Base-by-base conservation (phyloP, 306 rosid genomes). In the Castanea crenata region DNA sequence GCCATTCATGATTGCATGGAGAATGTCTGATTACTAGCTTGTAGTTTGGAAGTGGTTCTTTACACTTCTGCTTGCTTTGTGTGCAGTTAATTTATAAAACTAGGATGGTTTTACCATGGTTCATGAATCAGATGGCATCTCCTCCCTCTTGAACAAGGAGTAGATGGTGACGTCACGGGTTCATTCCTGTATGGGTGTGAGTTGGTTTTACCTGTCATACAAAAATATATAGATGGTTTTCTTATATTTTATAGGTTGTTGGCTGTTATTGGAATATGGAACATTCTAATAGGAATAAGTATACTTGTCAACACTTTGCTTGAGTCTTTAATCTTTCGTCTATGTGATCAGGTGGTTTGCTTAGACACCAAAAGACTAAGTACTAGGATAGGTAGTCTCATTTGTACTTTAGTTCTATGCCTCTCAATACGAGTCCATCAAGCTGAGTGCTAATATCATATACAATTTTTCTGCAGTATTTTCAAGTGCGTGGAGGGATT, bases 391-490 rank as follows among this genome's bases (percentile, higher is more conserved):
- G 52, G 31, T 10, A 70, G 69, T 62, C 86, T 58, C 59, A 29
- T 51, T 27, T 46, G 78, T 83, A 55, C 59, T 80, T 71, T 74
- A 56, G 84, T 71, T 79, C 84, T 83, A 71, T 74, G 74, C 70
- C 74, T 77, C 71, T 27, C 76, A 55, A 21, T 65, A 52, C 59
- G 90, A 71, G 85, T 86, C 78, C 79, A 74, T 74, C 79, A 59
- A 69, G 80, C 46, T 80, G 76, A 67, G 85, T 81, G 87, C 90
- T 87, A 84, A 87, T 87, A 68, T 80, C 81, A 76, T 74, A 76
- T 65, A 87, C 79, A 87, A 84, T 73, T 84, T 84, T 84, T 84
- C 80, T 87, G 90, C 90, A 87, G 90, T 87, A 79, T 82, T 82
- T 79, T 83, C 82, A 75, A 82, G 67, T 83, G 84, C 83, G 73